Evolutionary conservation across 2,329 filamentous ascomycete species (phyloP).

Genomic region (Colletotrichum liriopes): DNA sequence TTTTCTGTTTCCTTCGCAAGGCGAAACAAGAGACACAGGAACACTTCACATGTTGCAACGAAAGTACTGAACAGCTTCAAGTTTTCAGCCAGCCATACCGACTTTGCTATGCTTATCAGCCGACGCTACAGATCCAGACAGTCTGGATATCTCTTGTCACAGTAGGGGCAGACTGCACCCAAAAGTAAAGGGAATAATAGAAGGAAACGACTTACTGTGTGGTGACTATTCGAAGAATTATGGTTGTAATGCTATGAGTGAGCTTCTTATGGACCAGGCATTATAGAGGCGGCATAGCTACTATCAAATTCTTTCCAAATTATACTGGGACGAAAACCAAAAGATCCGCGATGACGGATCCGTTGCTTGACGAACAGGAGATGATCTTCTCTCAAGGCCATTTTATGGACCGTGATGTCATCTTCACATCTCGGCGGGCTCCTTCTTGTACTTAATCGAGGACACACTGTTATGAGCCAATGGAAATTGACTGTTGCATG

Average conservation of each 20-base stretch:
- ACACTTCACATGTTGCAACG: not conserved
- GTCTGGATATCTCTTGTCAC: not conserved
- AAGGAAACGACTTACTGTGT: not conserved
- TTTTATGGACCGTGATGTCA: slow-evolving; percentile 21
- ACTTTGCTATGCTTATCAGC: too few relatives aligned
- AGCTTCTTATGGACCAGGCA: not conserved
- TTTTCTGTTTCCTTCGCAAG: too few relatives aligned
- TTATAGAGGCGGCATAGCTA: not conserved
- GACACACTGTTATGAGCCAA: not conserved
- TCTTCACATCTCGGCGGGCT: not conserved
- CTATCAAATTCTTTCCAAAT: too few relatives aligned
- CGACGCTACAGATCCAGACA: not conserved
- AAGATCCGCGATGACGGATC: not conserved
- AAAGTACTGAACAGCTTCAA: too few relatives aligned
- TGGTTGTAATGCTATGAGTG: too few relatives aligned
- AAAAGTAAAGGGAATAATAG: too few relatives aligned
- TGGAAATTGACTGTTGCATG: accelerated
- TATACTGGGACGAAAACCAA: too few relatives aligned
- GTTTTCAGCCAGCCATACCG: too few relatives aligned
- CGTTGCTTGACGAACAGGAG: too few relatives aligned
- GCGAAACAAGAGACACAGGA: not conserved
- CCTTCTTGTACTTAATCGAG: not conserved
- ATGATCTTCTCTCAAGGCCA: not conserved
- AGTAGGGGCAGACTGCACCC: too few relatives aligned
- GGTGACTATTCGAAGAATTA: not conserved